Evolutionary conservation across 2,329 filamentous ascomycete genomes (phyloP).

Genomic region (Cercospora sojina): DNA sequence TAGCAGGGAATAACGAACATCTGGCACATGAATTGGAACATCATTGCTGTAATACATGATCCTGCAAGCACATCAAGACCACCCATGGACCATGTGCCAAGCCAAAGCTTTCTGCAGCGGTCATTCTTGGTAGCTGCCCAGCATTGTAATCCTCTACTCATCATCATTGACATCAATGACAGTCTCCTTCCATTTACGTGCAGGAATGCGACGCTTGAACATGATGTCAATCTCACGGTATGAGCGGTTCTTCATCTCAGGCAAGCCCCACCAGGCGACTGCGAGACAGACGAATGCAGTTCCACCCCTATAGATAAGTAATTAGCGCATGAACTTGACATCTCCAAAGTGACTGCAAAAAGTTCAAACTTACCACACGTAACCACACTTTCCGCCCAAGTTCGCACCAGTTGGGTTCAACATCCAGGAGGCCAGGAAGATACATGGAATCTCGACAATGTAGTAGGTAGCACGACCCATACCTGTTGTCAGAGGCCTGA

Average conservation of each 20-base stretch:
- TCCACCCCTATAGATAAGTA: conserved; percentile 43
- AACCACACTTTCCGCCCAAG: conserved; percentile 56
- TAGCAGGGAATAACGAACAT: background rate
- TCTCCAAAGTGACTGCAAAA: background rate
- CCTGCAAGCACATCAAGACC: background rate
- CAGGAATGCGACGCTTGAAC: conserved; percentile 55
- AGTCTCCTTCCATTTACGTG: conserved; percentile 58
- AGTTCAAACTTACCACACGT: conserved; percentile 46
- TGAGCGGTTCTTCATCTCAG: conserved; percentile 59
- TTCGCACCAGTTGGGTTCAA: conserved; percentile 52
- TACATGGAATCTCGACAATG: conserved; percentile 64
- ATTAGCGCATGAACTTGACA: background rate
- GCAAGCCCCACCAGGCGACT: conserved; percentile 51
- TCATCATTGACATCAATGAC: conserved; percentile 60
- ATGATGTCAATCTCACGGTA: conserved; percentile 64
- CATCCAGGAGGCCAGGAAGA: conserved; percentile 57
- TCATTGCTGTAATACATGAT: conserved; percentile 1
- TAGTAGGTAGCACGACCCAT: conserved; percentile 65
- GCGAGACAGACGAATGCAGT: conserved; percentile 58
- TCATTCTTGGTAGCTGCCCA: background rate
- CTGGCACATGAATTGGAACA: background rate
- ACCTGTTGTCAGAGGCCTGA: conserved; percentile 64
- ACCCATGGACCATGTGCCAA: background rate
- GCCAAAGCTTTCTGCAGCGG: background rate
- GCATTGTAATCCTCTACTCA: conserved; percentile 50